These are phyloP conservation scores for Populus simonii DNA, from an alignment of 345 rosid genomes.

Conservation along the genomic window DNA sequence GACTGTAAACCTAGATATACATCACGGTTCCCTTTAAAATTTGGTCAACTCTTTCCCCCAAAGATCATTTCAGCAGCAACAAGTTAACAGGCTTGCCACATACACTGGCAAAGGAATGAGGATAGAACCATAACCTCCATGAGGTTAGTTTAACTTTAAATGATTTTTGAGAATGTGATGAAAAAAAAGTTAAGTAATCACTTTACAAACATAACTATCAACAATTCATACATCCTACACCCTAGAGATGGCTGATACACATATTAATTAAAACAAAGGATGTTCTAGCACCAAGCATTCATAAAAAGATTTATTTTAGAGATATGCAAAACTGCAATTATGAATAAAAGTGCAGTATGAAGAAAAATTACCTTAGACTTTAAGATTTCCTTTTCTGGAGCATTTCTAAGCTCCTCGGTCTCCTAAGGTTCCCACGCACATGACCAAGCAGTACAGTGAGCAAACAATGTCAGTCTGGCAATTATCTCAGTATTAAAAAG, in stretches of 20 bases:
- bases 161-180: not conserved
- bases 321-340: constrained; percentile 1
- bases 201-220: not conserved
- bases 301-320: not conserved
- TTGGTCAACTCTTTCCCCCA: not conserved
- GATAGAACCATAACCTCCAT: not conserved
- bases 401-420: constrained; percentile 64
- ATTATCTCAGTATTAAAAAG: not conserved
- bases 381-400: constrained; percentile 60
- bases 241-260: not conserved
- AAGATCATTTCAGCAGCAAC: not conserved
- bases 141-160: not conserved
- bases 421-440: constrained; percentile 46
- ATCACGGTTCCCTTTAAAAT: not conserved
- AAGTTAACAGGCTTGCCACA: not conserved
- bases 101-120: not conserved
- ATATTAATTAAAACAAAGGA: not conserved
- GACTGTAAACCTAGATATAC: not conserved
- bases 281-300: not conserved
- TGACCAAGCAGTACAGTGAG: constrained; percentile 14
- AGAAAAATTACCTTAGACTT: constrained; percentile 68
- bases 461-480: constrained; percentile 6
- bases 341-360: not conserved
- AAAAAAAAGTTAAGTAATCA: not conserved
- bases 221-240: not conserved